Evolutionary conservation across 1,139 yeast species (phyloP).

Genomic region (Scheffersomyces insectosa): DNA sequence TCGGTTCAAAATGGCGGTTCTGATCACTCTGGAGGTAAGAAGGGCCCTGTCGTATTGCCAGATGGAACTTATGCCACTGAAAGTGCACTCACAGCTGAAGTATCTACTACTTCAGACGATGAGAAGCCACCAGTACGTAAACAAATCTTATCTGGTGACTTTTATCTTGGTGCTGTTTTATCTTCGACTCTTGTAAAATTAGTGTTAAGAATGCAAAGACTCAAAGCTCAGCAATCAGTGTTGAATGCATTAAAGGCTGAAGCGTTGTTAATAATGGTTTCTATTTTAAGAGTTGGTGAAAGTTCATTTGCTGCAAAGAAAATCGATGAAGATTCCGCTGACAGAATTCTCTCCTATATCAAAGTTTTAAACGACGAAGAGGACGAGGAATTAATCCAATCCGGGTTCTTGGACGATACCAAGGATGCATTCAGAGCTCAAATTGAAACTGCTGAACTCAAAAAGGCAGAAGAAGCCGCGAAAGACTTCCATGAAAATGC

Average conservation of each 20-base stretch:
- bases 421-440: slow-evolving; percentile 77
- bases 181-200: slow-evolving; percentile 88
- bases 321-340: slow-evolving; percentile 94
- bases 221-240: slow-evolving; percentile 54
- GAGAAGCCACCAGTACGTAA: slow-evolving; percentile 76
- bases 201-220: slow-evolving; percentile 71
- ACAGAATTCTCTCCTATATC: slow-evolving; percentile 83
- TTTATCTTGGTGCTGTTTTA: slow-evolving; percentile 85
- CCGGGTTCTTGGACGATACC: slow-evolving; percentile 85
- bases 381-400: slow-evolving; percentile 51
- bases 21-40: slow-evolving; percentile 26
- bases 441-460: slow-evolving; percentile 53
- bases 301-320: slow-evolving; percentile 71
- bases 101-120: slow-evolving; percentile 29
- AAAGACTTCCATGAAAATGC: slow-evolving; percentile 65
- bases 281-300: slow-evolving; percentile 87
- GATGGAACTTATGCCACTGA: slow-evolving; percentile 99
- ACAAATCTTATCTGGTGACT: slow-evolving; percentile 83
- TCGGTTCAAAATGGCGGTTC: slow-evolving; percentile 21
- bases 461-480: slow-evolving; percentile 60
- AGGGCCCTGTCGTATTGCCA: slow-evolving; percentile 85
- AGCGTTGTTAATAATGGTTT: slow-evolving; percentile 89
- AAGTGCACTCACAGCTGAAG: slow-evolving; percentile 67
- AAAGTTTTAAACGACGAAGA: slow-evolving; percentile 71
- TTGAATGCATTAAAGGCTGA: slow-evolving; percentile 90